Evolutionary conservation across 1,284 basidiomycete genomes (phyloP).

Genomic region (Wallemia hederae): DNA sequence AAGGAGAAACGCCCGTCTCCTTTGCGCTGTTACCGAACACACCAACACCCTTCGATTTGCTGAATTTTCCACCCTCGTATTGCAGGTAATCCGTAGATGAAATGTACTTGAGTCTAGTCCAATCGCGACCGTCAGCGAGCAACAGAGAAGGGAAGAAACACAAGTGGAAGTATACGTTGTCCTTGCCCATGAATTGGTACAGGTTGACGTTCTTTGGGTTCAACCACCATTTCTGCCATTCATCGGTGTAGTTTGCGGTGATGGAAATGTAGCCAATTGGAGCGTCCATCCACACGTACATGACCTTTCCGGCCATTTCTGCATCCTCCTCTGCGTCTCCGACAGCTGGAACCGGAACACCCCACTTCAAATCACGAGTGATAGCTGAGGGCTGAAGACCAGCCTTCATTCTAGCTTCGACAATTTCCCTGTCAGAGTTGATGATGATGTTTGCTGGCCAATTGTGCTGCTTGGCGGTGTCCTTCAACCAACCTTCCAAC

Average conservation of each 20-base stretch:
- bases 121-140: slow-evolving; percentile 61
- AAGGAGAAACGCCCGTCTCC: slow-evolving; percentile 69
- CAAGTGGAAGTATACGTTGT: slow-evolving; percentile 95
- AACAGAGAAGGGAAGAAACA: slow-evolving; percentile 80
- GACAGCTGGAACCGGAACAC: slow-evolving; percentile 59
- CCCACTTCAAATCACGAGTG: slow-evolving; percentile 86
- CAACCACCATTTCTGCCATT: slow-evolving; percentile 97
- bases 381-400: slow-evolving; percentile 71
- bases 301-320: slow-evolving; percentile 76
- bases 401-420: slow-evolving; percentile 64
- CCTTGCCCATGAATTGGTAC: slow-evolving; percentile 98
- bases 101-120: slow-evolving; percentile 84
- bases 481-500: slow-evolving; percentile 66
- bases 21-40: slow-evolving; percentile 89
- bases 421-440: slow-evolving; percentile 53
- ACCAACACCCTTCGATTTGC: slow-evolving; percentile 83
- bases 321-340: slow-evolving; percentile 37
- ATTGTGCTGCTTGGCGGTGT: slow-evolving; percentile 45
- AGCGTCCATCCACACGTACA: slow-evolving; percentile 89
- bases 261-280: slow-evolving; percentile 94
- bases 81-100: slow-evolving; percentile 87
- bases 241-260: slow-evolving; percentile 73
- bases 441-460: slow-evolving; percentile 86
- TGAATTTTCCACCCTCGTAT: slow-evolving; percentile 97
- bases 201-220: slow-evolving; percentile 68